Evolutionary conservation across 2,329 filamentous ascomycete species (phyloP).

Genomic region (Sordariomycetes sp.): DNA sequence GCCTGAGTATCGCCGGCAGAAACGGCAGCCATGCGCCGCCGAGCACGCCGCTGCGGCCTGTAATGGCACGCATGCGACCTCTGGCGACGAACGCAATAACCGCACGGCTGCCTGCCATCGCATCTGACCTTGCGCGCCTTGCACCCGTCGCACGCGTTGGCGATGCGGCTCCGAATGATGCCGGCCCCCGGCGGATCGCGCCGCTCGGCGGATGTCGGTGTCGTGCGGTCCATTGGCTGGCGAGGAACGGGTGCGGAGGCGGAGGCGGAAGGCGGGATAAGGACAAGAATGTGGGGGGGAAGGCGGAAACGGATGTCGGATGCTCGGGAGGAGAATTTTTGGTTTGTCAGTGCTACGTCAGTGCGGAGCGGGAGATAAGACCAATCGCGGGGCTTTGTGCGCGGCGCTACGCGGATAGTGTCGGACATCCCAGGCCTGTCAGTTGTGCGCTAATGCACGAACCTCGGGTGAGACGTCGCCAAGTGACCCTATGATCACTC

Average conservation of each 20-base stretch:
- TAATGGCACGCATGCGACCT: conserved; percentile 31
- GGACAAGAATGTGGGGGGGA: background rate
- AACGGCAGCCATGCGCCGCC: background rate
- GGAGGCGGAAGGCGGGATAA: background rate
- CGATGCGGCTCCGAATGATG: conserved; percentile 26
- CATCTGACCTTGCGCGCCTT: conserved; percentile 43
- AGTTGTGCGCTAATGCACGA: too few relatives aligned
- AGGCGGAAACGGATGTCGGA: background rate
- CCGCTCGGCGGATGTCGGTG: background rate
- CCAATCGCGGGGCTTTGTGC: too few relatives aligned
- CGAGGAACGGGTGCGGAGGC: background rate
- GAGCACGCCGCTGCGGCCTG: conserved; percentile 19
- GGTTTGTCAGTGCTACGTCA: background rate
- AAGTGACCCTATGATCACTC: too few relatives aligned
- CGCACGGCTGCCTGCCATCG: conserved; percentile 35
- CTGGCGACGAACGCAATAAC: conserved; percentile 31
- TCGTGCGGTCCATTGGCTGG: background rate
- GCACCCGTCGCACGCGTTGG: conserved; percentile 40
- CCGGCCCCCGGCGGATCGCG: background rate
- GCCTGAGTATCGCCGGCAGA: background rate
- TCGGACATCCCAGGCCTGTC: too few relatives aligned
- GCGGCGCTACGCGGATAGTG: too few relatives aligned
- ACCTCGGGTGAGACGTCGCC: too few relatives aligned
- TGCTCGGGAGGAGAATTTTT: background rate
- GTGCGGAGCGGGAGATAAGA: too few relatives aligned